Base-by-base conservation (phyloP, 257 asterid genomes). In the Schizonepeta tenuifolia region DNA sequence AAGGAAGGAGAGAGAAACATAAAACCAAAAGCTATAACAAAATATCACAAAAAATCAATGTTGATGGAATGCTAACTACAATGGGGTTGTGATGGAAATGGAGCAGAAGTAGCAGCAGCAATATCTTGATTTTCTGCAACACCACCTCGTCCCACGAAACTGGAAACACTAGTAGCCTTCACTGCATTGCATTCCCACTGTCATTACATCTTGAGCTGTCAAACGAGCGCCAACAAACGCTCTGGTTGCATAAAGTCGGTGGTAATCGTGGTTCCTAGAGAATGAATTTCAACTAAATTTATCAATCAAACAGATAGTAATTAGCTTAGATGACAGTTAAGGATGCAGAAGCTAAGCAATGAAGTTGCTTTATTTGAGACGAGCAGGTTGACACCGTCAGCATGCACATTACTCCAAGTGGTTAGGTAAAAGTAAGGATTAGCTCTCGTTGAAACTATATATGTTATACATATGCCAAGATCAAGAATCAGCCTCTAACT, bases 61-160 rank as follows among this genome's bases (percentile, higher is more conserved):
- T 55, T 63, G 43, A 49, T 59, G 38, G 38, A 62, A 46, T 75
- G 78, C 69, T 75, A 47, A 71, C 24, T 56, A 65, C 55, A 74
- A 31, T 20, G 36, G 36, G 73, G 35, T 41, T 74, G 50, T 49
- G 62, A 78, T 17, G 40, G 80, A 4, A 54, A 65, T n/a, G 66
- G 66, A 75, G 83, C 83, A 88, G 82, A 80, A 75, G 2, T 24
- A n/a, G n/a, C n/a, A n/a, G 72, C 38, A 70, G 47, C 73, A 81
- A 9, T 72, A 76, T 76, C 79, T 33, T 35, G 53, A 11, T 43
- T 75, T 31, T 74, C 80, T 82, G 86, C 88, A 43, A 51, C 80
- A 47, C 72, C 81, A 74, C 58, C 82, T 76, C 63, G 41, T 26
- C 77, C 75, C 38, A 31, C 10, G 50, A 43, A 47, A 51, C 51